These are phyloP conservation scores for Talaromyces ruber DNA, from an alignment of 495 filamentous ascomycete species.

Conservation along the genomic window DNA sequence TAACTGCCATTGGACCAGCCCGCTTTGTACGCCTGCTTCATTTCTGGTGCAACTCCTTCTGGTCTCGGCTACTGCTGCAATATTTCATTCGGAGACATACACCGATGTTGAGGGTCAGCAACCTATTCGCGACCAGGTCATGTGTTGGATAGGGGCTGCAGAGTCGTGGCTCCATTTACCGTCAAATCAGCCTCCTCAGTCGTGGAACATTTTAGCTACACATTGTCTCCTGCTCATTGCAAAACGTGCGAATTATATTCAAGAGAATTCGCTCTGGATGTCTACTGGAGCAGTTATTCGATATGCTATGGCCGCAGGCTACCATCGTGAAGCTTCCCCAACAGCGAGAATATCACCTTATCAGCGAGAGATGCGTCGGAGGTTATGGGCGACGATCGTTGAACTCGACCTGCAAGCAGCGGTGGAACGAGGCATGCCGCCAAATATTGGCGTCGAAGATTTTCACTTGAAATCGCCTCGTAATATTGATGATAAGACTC, in stretches of 20 bases:
- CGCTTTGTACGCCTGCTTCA: not conserved
- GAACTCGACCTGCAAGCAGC: conserved; percentile 36
- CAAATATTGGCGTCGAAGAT: not conserved
- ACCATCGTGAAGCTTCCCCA: conserved; percentile 47
- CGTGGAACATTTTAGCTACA: not conserved
- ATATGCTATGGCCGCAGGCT: conserved; percentile 49
- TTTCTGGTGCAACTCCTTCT: conserved; percentile 3
- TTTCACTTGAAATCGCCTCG: not conserved
- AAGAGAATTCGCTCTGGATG: not conserved
- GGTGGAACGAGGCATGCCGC: conserved; percentile 30
- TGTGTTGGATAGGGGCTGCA: not conserved
- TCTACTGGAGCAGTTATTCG: conserved; percentile 42
- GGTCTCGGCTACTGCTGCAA: not conserved
- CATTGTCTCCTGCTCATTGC: conserved; percentile 2
- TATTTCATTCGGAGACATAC: conserved; percentile 1
- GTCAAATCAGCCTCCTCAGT: not conserved
- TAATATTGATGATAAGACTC: not conserved
- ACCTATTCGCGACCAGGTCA: not conserved
- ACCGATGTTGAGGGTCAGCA: not conserved
- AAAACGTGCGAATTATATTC: conserved; percentile 1
- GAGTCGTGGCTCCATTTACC: not conserved
- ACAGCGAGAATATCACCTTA: conserved; percentile 19
- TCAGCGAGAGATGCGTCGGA: conserved; percentile 27
- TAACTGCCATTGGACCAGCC: conserved; percentile 5
- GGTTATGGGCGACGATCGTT: conserved; percentile 35